These are phyloP conservation scores for Oryza longistaminata DNA, from an alignment of 176 grass and related monocot genomes.

Conservation along the genomic window DNA sequence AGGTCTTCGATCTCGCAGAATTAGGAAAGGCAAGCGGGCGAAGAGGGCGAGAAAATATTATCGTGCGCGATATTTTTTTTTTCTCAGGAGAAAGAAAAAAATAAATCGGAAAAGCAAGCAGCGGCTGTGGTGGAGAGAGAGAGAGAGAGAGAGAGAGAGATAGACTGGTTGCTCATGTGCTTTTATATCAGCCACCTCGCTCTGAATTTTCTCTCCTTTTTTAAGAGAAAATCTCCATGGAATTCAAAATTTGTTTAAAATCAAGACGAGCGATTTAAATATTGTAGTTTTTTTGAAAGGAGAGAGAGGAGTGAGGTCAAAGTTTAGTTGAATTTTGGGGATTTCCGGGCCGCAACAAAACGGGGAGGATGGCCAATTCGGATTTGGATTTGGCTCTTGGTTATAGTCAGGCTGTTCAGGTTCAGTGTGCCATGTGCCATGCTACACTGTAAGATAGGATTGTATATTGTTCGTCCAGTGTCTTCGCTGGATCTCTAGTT, in stretches of 20 bases:
- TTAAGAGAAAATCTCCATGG: not conserved
- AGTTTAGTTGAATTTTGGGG: not conserved
- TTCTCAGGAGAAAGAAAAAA: not conserved
- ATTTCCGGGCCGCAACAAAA: not conserved
- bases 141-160: not conserved
- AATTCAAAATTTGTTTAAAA: not conserved
- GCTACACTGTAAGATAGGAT: not conserved
- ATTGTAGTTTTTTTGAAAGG: not conserved
- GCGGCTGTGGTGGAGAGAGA: not conserved
- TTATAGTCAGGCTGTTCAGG: not conserved
- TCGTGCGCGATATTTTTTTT: constrained; percentile 28
- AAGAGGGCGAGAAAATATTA: not conserved
- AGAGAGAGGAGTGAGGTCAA: not conserved
- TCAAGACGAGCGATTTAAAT: no score
- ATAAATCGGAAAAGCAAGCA: not conserved
- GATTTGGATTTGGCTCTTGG: not conserved
- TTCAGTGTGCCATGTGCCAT: not conserved
- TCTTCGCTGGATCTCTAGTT: not conserved
- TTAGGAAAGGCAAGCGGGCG: constrained; percentile 18
- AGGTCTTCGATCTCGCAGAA: constrained; percentile 15
- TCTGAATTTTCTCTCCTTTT: not conserved
- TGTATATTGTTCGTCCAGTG: not conserved
- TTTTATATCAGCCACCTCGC: constrained; percentile 24
- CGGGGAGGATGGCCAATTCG: not conserved
- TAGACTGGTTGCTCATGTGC: not conserved